phyloP scores from a whole-genome alignment of 148 eudicot species.

The Camellia sinensis region DNA sequence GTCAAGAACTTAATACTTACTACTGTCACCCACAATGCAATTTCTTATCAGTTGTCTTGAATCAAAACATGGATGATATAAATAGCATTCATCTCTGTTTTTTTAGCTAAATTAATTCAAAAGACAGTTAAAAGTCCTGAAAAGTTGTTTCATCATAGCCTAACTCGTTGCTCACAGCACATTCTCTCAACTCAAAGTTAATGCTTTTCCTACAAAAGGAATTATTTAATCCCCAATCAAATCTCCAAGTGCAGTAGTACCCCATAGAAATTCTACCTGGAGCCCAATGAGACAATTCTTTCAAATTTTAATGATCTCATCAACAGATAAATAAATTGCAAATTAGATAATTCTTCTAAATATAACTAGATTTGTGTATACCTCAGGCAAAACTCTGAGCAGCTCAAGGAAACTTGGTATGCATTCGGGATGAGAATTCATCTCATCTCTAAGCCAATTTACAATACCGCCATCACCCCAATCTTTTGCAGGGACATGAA shows the following conservation, averaged over 20 bases:
- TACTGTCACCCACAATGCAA: too few relatives aligned
- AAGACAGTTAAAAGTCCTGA: neutral
- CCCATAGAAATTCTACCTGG: neutral
- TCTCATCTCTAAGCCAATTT: slow-evolving; percentile 83
- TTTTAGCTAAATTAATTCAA: neutral
- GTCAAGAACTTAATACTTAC: too few relatives aligned
- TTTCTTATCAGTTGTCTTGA: too few relatives aligned
- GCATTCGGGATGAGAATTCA: slow-evolving; percentile 80
- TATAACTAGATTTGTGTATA: slow-evolving; percentile 22
- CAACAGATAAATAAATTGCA: slow-evolving; percentile 4
- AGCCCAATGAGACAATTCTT: neutral
- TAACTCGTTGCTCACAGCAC: neutral
- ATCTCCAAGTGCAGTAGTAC: slow-evolving; percentile 4
- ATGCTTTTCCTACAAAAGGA: neutral
- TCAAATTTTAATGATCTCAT: neutral
- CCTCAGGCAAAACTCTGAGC: slow-evolving; percentile 96
- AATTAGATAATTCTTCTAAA: neutral
- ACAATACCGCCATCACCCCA: slow-evolving; percentile 97
- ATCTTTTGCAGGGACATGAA: slow-evolving; percentile 89
- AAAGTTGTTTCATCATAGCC: neutral
- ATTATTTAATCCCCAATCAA: neutral
- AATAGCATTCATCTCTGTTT: slow-evolving; percentile 6
- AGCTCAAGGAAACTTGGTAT: slow-evolving; percentile 91
- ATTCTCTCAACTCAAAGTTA: neutral
- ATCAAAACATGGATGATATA: neutral